These are phyloP conservation scores for Jatropha multifida DNA, from an alignment of 441 rosid species.

Conservation along the genomic window DNA sequence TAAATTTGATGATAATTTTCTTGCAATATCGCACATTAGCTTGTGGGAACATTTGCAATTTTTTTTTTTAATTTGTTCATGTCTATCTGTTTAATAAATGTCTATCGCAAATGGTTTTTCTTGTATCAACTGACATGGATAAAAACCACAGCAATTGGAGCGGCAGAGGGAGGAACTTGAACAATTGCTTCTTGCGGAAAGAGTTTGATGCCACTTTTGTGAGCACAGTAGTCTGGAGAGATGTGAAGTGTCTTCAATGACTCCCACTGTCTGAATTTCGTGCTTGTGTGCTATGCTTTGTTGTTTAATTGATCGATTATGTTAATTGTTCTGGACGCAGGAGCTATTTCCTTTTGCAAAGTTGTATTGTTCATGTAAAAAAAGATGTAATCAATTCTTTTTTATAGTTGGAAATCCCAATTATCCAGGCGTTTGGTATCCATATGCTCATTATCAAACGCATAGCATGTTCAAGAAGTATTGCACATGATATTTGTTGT, in stretches of 20 bases:
- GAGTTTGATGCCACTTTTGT: constrained; percentile 30
- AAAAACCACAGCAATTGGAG: constrained; percentile 52
- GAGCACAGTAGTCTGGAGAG: neutral
- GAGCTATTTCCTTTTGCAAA: neutral
- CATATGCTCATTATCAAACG: neutral
- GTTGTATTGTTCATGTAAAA: neutral
- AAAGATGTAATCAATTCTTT: neutral
- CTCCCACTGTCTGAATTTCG: neutral
- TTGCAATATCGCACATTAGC: neutral
- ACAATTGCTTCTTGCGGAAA: constrained; percentile 50
- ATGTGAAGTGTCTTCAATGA: neutral
- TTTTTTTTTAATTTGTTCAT: neutral
- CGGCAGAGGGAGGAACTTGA: constrained; percentile 66
- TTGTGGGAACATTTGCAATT: neutral
- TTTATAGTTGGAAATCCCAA: neutral
- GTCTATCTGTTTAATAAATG: neutral
- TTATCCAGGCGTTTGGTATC: neutral
- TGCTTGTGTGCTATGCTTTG: constrained; percentile 9
- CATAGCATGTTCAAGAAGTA: neutral
- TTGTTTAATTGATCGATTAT: neutral
- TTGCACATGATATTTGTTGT: neutral
- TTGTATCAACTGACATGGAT: constrained; percentile 6
- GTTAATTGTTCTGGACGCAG: neutral
- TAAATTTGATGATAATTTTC: neutral
- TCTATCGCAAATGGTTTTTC: neutral